Base-by-base conservation (phyloP, 1,284 basidiomycete genomes). In the Cerrena zonata region DNA sequence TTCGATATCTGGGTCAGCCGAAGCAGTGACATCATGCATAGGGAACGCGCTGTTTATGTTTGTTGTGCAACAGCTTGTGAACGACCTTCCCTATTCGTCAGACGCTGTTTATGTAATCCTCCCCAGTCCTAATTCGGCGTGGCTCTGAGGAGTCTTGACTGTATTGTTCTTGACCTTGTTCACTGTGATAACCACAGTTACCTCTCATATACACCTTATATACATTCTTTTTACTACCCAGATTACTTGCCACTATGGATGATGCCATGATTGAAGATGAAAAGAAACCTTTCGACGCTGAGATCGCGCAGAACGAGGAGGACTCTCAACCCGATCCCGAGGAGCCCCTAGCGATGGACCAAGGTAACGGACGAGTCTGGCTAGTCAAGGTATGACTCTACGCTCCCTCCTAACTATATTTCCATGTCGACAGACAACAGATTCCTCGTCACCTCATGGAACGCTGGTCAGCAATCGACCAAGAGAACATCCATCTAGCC, bases 301-400 rank as follows among this genome's bases (percentile, higher is more conserved):
- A 82, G 23, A 67, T 58, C 15, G 64, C 61, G 3, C 55, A 61
- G 1, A 70, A 79, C 13, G 84, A 84, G 21, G 83, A 81, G 2
- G 76, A 85, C 38, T 57, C 71, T 1, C 79, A 80, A 59, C 87
- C 86, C 0, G 87, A 89, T 59, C 86, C 86, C 3, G 84, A 89
- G 51, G 87, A 89, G 62, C 75, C 79, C 24, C 73, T 89, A 11
- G 82, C 85, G 78, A 69, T 87, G 48, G 81, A 87, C 63, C 76
- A 82, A 55, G 84, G 82, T 26, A 78, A 80, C 49, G 84, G 86
- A 24, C 71, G 80, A 59, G 83, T 88, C 21, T 90, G 87, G 88
- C 72, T 88, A 26, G 86, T 90, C 58, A 89, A 88, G 77, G 86
- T 86, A 57, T 49, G 57, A 47, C 24, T 13, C 4, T 41, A 37